Conservation (phyloP, 148 eudicot genomes). For the Camellia granthamiana region DNA sequence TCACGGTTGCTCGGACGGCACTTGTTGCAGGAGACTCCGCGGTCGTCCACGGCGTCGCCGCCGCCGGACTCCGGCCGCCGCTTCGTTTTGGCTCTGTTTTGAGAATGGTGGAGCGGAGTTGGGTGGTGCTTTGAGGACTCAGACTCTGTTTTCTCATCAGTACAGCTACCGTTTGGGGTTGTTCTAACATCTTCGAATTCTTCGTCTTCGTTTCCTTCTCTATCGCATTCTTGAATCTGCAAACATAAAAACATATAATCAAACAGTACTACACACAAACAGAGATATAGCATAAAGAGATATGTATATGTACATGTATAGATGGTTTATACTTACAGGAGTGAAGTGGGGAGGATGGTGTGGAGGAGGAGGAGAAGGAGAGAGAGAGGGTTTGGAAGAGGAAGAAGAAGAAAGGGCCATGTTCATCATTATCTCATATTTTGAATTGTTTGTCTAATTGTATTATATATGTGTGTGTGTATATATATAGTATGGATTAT, state of each 20-base stretch:
- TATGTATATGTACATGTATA: background rate
- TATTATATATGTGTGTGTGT: background rate
- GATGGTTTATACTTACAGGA: constrained; percentile 44
- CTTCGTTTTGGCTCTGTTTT: constrained; percentile 17
- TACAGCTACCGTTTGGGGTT: constrained; percentile 20
- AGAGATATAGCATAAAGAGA: background rate
- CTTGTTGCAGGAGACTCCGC: constrained; percentile 60
- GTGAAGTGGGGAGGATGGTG: constrained; percentile 69
- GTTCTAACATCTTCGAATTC: constrained; percentile 45
- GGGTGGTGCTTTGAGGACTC: constrained; percentile 34
- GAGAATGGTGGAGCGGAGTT: constrained; percentile 50
- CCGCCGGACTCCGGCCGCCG: constrained; percentile 19
- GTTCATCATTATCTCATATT: constrained; percentile 15
- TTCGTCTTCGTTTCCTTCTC: constrained; percentile 71
- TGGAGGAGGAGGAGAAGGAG: constrained; percentile 42
- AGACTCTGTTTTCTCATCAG: background rate
- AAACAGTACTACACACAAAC: background rate
- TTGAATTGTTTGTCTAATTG: constrained; percentile 1
- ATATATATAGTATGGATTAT: background rate
- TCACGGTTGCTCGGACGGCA: constrained; percentile 78
- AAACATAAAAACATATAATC: constrained; percentile 5
- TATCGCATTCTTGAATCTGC: constrained; percentile 70
- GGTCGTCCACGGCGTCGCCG: background rate
- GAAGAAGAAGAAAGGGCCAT: constrained; percentile 48
- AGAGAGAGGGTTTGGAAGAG: constrained; percentile 38